Percentiles rank a stretch among this genome's conserved stretches.
phyloP scores from a whole-genome alignment of 305 asterid genomes.

The Plantago coronopus region DNA sequence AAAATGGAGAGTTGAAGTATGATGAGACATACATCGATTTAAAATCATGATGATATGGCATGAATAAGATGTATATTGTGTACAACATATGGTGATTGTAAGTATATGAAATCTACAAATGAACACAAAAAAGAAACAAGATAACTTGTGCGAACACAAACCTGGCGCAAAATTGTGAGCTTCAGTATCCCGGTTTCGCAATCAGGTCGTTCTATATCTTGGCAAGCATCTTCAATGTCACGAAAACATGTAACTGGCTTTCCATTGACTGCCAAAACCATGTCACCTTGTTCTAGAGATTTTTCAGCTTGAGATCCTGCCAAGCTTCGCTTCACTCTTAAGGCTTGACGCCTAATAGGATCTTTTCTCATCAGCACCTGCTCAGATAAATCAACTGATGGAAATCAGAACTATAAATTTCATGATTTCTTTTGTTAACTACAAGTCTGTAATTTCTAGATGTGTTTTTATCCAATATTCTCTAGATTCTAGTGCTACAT shows the following conservation, averaged over 20 bases:
- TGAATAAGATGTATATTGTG: not conserved
- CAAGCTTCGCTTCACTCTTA: slow-evolving; percentile 91
- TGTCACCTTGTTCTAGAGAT: slow-evolving; percentile 69
- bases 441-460: too few relatives aligned
- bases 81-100: not conserved
- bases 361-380: slow-evolving; percentile 89
- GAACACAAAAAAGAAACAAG: slow-evolving; percentile 10
- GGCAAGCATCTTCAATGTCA: slow-evolving; percentile 89
- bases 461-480: too few relatives aligned
- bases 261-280: slow-evolving; percentile 88
- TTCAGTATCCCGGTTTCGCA: slow-evolving; percentile 55
- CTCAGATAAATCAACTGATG: slow-evolving; percentile 17
- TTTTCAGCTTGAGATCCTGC: slow-evolving; percentile 90
- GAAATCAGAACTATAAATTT: too few relatives aligned
- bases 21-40: too few relatives aligned
- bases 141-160: slow-evolving; percentile 8
- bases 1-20: too few relatives aligned
- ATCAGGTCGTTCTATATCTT: slow-evolving; percentile 48
- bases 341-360: slow-evolving; percentile 85
- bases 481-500: too few relatives aligned
- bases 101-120: slow-evolving; percentile 5
- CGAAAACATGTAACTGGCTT: slow-evolving; percentile 84
- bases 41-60: too few relatives aligned
- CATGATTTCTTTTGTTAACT: too few relatives aligned
- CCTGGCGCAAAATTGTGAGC: slow-evolving; percentile 94